Evolutionary conservation across 2,329 filamentous ascomycete genomes (phyloP).

Genomic region (Fusarium odoratissimum): DNA sequence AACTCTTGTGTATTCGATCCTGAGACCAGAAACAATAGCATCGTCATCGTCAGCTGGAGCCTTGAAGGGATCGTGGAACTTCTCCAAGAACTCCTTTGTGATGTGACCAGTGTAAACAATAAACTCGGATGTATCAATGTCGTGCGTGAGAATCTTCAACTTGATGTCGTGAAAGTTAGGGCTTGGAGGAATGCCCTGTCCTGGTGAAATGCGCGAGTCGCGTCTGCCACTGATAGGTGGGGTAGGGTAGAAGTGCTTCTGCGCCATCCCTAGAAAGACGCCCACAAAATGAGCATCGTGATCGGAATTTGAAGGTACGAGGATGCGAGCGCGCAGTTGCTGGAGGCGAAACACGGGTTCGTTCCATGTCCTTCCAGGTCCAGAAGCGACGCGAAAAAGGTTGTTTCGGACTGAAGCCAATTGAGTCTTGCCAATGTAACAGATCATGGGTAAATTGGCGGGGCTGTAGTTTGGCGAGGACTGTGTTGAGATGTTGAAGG

Average conservation of each 20-base stretch:
- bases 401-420: slow-evolving; percentile 59
- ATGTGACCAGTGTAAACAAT: slow-evolving; percentile 65
- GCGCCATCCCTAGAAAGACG: slow-evolving; percentile 67
- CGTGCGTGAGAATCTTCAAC: slow-evolving; percentile 63
- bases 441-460: slow-evolving; percentile 51
- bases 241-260: slow-evolving; percentile 61
- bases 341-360: slow-evolving; percentile 61
- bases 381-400: slow-evolving; percentile 59
- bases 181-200: slow-evolving; percentile 32
- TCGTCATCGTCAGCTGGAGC: slow-evolving; percentile 47
- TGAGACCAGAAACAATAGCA: slow-evolving; percentile 51
- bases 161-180: slow-evolving; percentile 60
- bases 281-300: slow-evolving; percentile 65
- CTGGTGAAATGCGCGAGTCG: slow-evolving; percentile 44
- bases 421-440: slow-evolving; percentile 62
- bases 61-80: slow-evolving; percentile 62
- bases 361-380: slow-evolving; percentile 57
- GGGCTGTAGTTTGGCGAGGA: slow-evolving; percentile 40
- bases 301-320: slow-evolving; percentile 61
- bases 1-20: slow-evolving; percentile 61
- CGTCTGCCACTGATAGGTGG: slow-evolving; percentile 37
- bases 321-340: slow-evolving; percentile 57
- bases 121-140: slow-evolving; percentile 61
- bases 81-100: slow-evolving; percentile 60
- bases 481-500: slow-evolving; percentile 42